These are phyloP conservation scores for Syzygium grande DNA, from an alignment of 345 rosid genomes.

Conservation along the genomic window DNA sequence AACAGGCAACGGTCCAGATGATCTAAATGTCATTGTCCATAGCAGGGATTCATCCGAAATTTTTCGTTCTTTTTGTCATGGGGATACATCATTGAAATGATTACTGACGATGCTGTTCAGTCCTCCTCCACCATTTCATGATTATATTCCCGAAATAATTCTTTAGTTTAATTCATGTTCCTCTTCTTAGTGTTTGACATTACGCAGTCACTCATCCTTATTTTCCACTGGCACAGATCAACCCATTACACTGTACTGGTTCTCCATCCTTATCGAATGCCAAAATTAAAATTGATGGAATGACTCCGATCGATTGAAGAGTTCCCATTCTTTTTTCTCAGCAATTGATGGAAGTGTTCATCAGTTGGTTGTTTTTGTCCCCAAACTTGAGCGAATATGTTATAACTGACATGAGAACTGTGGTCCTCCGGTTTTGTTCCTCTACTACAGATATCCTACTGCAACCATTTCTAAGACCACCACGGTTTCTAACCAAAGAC, in stretches of 20 bases:
- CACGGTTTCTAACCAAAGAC: conserved; percentile 27
- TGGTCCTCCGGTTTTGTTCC: not conserved
- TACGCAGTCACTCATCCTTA: not conserved
- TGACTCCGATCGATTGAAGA: not conserved
- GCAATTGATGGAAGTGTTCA: not conserved
- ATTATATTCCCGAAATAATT: not conserved
- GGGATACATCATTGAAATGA: not conserved
- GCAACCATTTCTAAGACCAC: conserved; percentile 46
- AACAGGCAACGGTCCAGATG: not conserved
- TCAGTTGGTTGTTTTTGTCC: not conserved
- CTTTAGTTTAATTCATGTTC: not conserved
- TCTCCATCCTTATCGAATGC: not conserved
- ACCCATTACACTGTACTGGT: not conserved
- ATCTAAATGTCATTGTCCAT: not conserved
- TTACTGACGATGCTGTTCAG: not conserved
- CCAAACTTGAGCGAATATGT: not conserved
- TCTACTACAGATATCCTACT: conserved; percentile 33
- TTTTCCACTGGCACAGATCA: not conserved
- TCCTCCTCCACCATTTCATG: not conserved
- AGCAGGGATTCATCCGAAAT: not conserved
- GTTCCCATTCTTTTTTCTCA: not conserved
- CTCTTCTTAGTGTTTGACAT: not conserved
- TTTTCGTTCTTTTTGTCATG: not conserved
- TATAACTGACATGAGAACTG: not conserved
- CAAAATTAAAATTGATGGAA: not conserved